Evolutionary conservation across 2,329 filamentous ascomycete genomes (phyloP), one percentile per base, ranked within the genome.

Genomic region (Diaporthe nobilis): DNA sequence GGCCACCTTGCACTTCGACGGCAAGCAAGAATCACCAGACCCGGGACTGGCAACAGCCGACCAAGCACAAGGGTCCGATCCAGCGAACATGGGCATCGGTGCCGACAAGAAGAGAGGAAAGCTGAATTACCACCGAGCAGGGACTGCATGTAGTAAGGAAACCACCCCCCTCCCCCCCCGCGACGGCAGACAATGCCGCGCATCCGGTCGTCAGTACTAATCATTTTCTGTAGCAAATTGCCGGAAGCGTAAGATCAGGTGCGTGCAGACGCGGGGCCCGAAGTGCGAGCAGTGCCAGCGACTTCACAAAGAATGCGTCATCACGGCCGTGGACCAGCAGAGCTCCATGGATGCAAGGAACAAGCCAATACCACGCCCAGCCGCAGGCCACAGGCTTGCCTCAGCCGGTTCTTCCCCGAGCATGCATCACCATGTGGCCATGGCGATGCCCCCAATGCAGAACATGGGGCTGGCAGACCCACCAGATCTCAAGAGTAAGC

Each of bases 241-340:
- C 83, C 94, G 96, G 81, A 91, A 94, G 82, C 93, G 96, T 80
- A 98, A 98, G 85, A 98, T 98, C 77, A 90, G 96, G 85, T 98
- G 96, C 84, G 91, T 98, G 71, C 89, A 95, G 58, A 92, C 94
- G 12, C 89, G 91, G 67, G 92, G 92, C 78, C 95, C 92, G 61
- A 92, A 95, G 78, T 98, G 96, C 85, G 91, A 94, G 78, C 98
- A 98, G 86, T 98, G 96, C 85, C 98, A 98, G 81, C 92, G 95
- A 63, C 87, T 98, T 82, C 97, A 97, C 84, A 98, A 98, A 82
- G 95, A 98, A 78, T 98, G 96, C 85, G 95, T 94, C 82, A 98
- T 98, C 85, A 94, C 93, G 80, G 94, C 96, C 0, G 96, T 98
- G 31, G 95, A 98, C 78, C 94, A 95, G 82, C 90, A 91, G 79